Percentiles rank a stretch among this genome's conserved stretches.
phyloP scores from a whole-genome alignment of 2,329 filamentous ascomycete species.

The Penicillium sp. region DNA sequence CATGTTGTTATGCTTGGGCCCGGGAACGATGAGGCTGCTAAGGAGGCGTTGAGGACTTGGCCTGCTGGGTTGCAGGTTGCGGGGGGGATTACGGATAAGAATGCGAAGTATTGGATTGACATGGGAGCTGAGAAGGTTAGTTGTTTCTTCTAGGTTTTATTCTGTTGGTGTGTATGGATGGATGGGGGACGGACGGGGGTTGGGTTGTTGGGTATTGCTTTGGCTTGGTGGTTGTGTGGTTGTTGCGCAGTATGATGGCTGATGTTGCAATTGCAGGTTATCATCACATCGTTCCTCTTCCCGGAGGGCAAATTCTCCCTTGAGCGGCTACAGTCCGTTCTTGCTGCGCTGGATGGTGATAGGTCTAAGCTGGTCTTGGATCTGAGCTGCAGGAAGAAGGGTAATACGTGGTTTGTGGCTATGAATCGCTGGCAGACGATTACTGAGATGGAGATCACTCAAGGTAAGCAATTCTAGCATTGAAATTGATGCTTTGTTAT shows the following conservation, averaged over 20 bases:
- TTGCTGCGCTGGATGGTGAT: slow-evolving; percentile 63
- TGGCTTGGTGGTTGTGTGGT: too few species aligned
- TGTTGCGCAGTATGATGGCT: too few species aligned
- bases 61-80: slow-evolving; percentile 74
- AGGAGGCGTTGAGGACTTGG: slow-evolving; percentile 70
- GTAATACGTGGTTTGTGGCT: slow-evolving; percentile 81
- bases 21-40: slow-evolving; percentile 71
- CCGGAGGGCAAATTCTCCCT: slow-evolving; percentile 76
- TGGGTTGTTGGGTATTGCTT: too few species aligned
- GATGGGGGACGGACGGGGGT: too few species aligned
- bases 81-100: slow-evolving; percentile 80
- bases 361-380: slow-evolving; percentile 83
- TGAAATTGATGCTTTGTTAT: too few species aligned
- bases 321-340: slow-evolving; percentile 62
- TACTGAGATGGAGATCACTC: slow-evolving; percentile 86
- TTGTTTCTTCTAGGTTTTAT: too few species aligned
- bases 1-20: slow-evolving; percentile 96
- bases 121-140: slow-evolving; percentile 79
- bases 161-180: too few species aligned
- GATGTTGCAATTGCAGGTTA: slow-evolving; percentile 65
- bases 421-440: slow-evolving; percentile 99
- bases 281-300: slow-evolving; percentile 93
- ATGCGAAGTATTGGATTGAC: slow-evolving; percentile 78
- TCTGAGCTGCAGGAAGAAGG: slow-evolving; percentile 74
- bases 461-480: slow-evolving; percentile 53